Evolutionary conservation across 139 green algal genomes (phyloP).

Genomic region (Eudorina sp.): DNA sequence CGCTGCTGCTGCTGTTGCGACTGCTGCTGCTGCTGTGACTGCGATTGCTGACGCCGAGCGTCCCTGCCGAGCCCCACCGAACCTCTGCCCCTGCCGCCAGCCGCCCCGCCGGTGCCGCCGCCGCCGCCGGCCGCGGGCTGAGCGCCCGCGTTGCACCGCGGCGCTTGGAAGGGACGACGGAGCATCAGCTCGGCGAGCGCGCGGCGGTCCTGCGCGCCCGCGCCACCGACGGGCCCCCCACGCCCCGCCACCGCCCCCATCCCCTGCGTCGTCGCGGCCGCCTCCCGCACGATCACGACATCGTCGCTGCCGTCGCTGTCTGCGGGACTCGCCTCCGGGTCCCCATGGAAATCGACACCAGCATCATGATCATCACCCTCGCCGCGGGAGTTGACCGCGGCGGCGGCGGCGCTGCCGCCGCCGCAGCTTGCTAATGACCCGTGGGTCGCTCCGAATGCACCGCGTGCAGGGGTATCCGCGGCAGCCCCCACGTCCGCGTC

Average conservation of each 20-base stretch:
- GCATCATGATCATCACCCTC: neutral
- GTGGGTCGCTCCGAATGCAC: neutral
- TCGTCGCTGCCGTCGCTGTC: neutral
- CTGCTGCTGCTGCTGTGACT: neutral
- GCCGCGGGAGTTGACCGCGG: neutral
- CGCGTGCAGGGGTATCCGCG: too few species aligned
- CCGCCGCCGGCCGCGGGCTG: neutral
- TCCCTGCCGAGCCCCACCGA: neutral
- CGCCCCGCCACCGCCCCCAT: neutral
- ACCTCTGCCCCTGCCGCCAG: neutral
- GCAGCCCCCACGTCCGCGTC: too few species aligned
- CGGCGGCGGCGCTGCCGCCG: neutral
- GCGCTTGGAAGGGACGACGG: slow-evolving; percentile 23
- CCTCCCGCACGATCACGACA: neutral
- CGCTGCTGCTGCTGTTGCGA: neutral
- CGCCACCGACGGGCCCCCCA: neutral
- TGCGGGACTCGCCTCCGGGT: too few species aligned
- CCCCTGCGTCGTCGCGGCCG: neutral
- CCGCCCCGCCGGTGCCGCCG: too few species aligned
- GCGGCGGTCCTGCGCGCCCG: neutral
- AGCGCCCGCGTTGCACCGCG: neutral
- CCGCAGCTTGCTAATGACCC: neutral
- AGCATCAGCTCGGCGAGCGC: neutral
- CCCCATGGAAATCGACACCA: too few species aligned
- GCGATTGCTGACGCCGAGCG: neutral